Conservation (phyloP, 208 protist species). For the Wallacemonas collosoma region DNA sequence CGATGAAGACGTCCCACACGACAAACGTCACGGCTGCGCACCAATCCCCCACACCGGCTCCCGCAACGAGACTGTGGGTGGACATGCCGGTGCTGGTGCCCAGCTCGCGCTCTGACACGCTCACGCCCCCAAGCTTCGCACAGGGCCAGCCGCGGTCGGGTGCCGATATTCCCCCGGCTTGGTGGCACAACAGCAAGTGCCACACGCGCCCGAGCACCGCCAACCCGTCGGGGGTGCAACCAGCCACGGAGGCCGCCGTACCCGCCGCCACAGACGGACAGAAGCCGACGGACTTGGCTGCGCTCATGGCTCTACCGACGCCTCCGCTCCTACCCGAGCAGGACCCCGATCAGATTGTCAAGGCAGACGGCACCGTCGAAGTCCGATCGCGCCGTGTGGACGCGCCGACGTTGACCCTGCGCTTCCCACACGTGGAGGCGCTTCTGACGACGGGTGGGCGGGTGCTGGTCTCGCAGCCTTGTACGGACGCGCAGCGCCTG, state of each 20-base stretch:
- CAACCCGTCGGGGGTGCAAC: not conserved
- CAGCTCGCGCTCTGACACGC: slow-evolving; percentile 42
- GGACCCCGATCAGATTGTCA: slow-evolving; percentile 20
- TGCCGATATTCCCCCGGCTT: slow-evolving; percentile 26
- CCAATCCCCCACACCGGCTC: not conserved
- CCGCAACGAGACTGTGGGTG: slow-evolving; percentile 30
- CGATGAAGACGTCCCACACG: too few relatives aligned
- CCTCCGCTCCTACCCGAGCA: slow-evolving; percentile 37
- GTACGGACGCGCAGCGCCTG: not conserved
- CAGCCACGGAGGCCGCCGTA: slow-evolving; percentile 18
- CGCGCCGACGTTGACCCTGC: not conserved
- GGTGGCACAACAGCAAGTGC: slow-evolving; percentile 16
- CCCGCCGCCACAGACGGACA: slow-evolving; percentile 7
- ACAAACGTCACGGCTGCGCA: too few relatives aligned
- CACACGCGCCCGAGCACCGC: not conserved
- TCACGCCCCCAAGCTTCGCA: slow-evolving; percentile 60
- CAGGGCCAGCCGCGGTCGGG: slow-evolving; percentile 50
- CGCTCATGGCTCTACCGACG: slow-evolving; percentile 24
- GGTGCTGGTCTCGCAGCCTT: not conserved
- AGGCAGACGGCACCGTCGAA: slow-evolving; percentile 1
- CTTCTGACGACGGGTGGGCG: slow-evolving; percentile 10
- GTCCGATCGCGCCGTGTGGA: not conserved
- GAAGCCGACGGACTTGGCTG: not conserved
- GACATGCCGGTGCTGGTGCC: slow-evolving; percentile 61
- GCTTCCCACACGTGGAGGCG: slow-evolving; percentile 2